A percentile compares a stretch with the other conserved stretches of the same genome.
Evolutionary conservation across 2,329 filamentous ascomycete species (phyloP).

Genomic region (Paradendryphiella salina): DNA sequence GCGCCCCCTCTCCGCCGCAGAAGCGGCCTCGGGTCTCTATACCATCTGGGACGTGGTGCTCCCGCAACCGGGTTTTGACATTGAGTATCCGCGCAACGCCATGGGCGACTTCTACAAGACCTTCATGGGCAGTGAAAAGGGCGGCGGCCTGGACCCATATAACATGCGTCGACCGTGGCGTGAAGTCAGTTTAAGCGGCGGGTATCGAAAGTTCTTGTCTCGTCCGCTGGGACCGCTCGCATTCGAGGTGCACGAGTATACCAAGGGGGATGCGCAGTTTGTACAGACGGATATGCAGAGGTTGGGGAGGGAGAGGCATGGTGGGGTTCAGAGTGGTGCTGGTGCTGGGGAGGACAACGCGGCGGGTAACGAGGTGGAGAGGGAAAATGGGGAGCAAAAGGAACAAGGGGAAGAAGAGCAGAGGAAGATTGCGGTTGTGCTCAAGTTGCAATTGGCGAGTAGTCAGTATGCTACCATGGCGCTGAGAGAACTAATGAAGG

Average conservation of each 20-base stretch:
- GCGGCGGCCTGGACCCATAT: constrained; percentile 77
- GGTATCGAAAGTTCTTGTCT: constrained; percentile 83
- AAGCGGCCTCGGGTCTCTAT: constrained; percentile 75
- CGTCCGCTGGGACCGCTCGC: constrained; percentile 66
- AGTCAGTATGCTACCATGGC: constrained; percentile 88
- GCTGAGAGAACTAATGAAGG: constrained; percentile 74
- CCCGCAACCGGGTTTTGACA: constrained; percentile 87
- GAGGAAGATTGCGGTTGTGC: constrained; percentile 66
- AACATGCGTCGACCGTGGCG: constrained; percentile 85
- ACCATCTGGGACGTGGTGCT: constrained; percentile 87
- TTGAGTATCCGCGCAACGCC: constrained; percentile 81
- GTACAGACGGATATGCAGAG: constrained; percentile 83
- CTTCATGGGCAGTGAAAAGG: constrained; percentile 81
- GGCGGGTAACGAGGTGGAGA: constrained; percentile 26
- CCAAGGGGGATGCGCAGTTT: constrained; percentile 76
- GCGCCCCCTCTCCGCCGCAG: constrained; percentile 72
- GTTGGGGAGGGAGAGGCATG: constrained; percentile 54
- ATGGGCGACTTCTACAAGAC: constrained; percentile 80
- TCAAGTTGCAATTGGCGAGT: constrained; percentile 75
- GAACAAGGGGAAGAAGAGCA: constrained; percentile 23
- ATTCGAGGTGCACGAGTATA: constrained; percentile 72
- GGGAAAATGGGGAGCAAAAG: constrained; percentile 30
- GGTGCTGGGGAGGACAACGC: constrained; percentile 56
- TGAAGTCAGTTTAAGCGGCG: constrained; percentile 85
- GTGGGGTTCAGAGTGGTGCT: constrained; percentile 19